A percentile compares a stretch with the other conserved stretches of the same genome.
Evolutionary conservation across 192 early-diverging fungal genomes (phyloP).

Genomic region (Coemansia sp.): DNA sequence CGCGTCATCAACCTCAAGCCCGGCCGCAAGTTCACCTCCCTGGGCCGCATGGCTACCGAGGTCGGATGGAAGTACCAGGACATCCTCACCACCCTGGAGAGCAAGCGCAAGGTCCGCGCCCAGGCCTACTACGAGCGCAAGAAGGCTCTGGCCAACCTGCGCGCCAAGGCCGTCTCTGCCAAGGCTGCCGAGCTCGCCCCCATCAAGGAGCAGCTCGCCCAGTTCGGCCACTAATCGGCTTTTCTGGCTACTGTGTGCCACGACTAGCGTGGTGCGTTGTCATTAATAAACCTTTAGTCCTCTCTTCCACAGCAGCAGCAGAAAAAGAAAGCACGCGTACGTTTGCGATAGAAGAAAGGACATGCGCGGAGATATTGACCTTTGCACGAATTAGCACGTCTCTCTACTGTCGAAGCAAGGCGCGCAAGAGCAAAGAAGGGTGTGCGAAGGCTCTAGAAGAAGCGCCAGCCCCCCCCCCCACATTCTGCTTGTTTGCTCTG

Average conservation of each 20-base stretch:
- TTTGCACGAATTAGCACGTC: too few species aligned
- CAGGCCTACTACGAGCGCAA: conserved; percentile 91
- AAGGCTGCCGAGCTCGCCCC: conserved; percentile 58
- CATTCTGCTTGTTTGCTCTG: too few species aligned
- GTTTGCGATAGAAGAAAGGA: too few species aligned
- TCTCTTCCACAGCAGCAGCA: background rate
- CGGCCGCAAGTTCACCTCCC: conserved; percentile 95
- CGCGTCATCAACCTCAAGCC: conserved; percentile 95
- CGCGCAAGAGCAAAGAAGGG: too few species aligned
- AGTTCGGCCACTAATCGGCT: conserved; percentile 58
- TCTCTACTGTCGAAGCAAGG: too few species aligned
- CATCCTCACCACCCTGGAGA: conserved; percentile 93
- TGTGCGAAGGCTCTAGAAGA: too few species aligned
- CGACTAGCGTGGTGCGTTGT: conserved; percentile 1
- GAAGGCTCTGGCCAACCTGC: conserved; percentile 73
- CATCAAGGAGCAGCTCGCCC: conserved; percentile 58
- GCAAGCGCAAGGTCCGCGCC: conserved; percentile 96
- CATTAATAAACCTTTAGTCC: conserved; percentile 1
- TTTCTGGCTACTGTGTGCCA: conserved; percentile 9
- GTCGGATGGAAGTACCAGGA: conserved; percentile 99
- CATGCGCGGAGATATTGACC: too few species aligned
- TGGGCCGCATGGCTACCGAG: conserved; percentile 90
- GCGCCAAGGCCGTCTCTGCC: conserved; percentile 56
- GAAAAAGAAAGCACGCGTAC: background rate
- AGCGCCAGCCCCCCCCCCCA: too few species aligned